These are phyloP conservation scores for Lichtheimia ornata DNA, from an alignment of 371 early-diverging fungal genomes.

Conservation along the genomic window DNA sequence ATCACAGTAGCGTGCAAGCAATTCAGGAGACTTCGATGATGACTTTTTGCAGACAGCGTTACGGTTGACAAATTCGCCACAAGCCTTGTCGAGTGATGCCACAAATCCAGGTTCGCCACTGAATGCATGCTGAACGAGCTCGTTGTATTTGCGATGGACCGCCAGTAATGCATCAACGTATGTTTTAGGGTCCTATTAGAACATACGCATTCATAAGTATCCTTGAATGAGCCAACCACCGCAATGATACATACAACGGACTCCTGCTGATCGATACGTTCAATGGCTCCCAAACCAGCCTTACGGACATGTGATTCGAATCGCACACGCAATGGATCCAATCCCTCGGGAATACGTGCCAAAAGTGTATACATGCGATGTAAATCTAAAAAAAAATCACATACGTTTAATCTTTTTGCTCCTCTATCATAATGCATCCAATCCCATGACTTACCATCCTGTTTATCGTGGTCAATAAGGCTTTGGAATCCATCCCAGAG, in stretches of 20 bases:
- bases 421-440: too few relatives aligned
- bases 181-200: conserved; percentile 71
- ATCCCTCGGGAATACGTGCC: conserved; percentile 78
- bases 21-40: conserved; percentile 79
- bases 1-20: conserved; percentile 87
- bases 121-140: conserved; percentile 75
- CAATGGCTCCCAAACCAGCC: conserved; percentile 84
- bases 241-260: conserved; percentile 32
- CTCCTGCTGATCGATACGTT: conserved; percentile 75
- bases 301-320: conserved; percentile 85
- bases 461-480: conserved; percentile 81
- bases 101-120: conserved; percentile 88
- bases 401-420: too few relatives aligned
- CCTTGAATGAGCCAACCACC: too few relatives aligned
- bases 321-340: conserved; percentile 76
- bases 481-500: conserved; percentile 90
- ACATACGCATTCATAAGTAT: not conserved
- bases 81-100: conserved; percentile 90
- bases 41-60: conserved; percentile 79
- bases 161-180: conserved; percentile 82
- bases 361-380: conserved; percentile 84
- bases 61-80: conserved; percentile 90
- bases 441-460: conserved; percentile 53
- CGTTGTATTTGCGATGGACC: conserved; percentile 81
- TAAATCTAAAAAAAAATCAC: conserved; percentile 57